Conservation (phyloP, 495 filamentous ascomycete species). For the Diplogelasinospora grovesii region DNA sequence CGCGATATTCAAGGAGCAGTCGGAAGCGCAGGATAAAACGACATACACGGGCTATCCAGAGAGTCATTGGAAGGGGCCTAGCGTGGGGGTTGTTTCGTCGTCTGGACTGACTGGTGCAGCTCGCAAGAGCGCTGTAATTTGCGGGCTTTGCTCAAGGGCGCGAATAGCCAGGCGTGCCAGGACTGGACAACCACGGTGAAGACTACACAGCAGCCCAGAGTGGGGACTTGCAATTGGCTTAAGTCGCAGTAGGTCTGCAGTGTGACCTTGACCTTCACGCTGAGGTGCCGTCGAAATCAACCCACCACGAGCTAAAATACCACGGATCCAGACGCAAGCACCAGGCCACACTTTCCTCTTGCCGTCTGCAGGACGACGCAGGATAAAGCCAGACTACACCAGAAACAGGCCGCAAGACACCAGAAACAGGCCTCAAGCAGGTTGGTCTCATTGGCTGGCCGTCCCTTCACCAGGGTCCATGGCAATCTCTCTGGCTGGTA, state of each 20-base stretch:
- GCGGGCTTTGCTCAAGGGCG: too few relatives aligned
- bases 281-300: neutral
- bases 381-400: conserved; percentile 9
- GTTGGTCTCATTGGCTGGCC: conserved; percentile 18
- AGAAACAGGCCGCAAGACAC: too few relatives aligned
- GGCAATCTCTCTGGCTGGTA: conserved; percentile 8
- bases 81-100: conserved; percentile 17
- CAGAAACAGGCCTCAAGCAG: conserved; percentile 11
- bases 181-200: neutral
- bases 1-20: conserved; percentile 12
- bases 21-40: conserved; percentile 18
- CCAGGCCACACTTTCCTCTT: conserved; percentile 1
- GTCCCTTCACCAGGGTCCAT: conserved; percentile 10
- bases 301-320: neutral
- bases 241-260: conserved; percentile 14
- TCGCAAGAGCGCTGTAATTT: too few relatives aligned
- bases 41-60: conserved; percentile 9
- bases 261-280: conserved; percentile 9
- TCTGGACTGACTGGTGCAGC: too few relatives aligned
- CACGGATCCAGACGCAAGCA: too few relatives aligned
- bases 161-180: neutral
- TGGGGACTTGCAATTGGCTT: conserved; percentile 9
- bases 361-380: conserved; percentile 9
- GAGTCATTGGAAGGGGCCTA: conserved; percentile 5
- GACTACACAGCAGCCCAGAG: neutral